Percentiles rank a stretch among this genome's conserved stretches.
These are phyloP conservation scores for Neurospora sp. DNA, from an alignment of 495 filamentous ascomycete genomes.

Conservation along the genomic window DNA sequence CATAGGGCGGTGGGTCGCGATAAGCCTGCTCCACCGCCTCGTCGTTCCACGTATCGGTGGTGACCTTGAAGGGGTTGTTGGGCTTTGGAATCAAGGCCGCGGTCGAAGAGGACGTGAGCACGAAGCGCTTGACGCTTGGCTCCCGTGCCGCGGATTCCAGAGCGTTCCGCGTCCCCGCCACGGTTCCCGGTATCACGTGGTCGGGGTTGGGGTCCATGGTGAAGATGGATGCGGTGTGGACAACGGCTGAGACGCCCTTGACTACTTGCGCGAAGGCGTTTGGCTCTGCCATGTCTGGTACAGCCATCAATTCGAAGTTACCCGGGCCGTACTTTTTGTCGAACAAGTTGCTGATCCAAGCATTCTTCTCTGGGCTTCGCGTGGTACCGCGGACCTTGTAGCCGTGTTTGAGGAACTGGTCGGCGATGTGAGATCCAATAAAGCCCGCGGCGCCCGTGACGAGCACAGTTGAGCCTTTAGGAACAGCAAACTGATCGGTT, in stretches of 20 bases:
- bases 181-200: conserved; percentile 31
- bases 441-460: conserved; percentile 47
- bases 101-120: conserved; percentile 41
- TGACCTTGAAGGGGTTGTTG: conserved; percentile 19
- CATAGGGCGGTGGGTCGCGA: conserved; percentile 25
- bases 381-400: conserved; percentile 44
- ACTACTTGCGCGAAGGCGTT: conserved; percentile 33
- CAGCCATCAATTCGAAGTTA: conserved; percentile 25
- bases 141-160: conserved; percentile 36
- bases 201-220: conserved; percentile 29
- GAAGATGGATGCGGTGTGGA: conserved; percentile 37
- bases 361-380: conserved; percentile 27
- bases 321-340: conserved; percentile 29
- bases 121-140: conserved; percentile 37
- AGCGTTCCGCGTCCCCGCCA: conserved; percentile 28
- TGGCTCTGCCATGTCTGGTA: conserved; percentile 27
- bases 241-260: conserved; percentile 27
- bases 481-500: not conserved
- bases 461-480: conserved; percentile 22
- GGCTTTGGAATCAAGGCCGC: conserved; percentile 25
- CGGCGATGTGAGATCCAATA: conserved; percentile 39
- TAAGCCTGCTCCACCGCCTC: conserved; percentile 32
- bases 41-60: conserved; percentile 40
- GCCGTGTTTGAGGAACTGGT: conserved; percentile 35
- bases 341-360: conserved; percentile 34